A percentile compares a stretch with the other conserved stretches of the same genome.
Conservation (phyloP, 306 rosid genomes). For the Cotoneaster glaucophyllus region DNA sequence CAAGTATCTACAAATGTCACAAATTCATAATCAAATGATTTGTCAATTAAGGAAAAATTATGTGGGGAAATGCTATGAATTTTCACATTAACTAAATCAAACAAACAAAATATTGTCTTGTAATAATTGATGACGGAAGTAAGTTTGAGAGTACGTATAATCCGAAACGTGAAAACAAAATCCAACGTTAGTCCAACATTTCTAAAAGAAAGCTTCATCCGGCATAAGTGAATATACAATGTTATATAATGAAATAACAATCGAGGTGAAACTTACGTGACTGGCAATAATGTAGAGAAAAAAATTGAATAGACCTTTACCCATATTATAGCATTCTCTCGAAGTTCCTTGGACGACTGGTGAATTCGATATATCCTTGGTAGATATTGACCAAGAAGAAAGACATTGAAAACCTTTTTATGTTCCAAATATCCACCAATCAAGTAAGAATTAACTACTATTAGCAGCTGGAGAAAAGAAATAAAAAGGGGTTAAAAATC, state of each 20-base stretch:
- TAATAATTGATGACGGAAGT: too few species aligned
- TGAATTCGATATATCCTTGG: conserved; percentile 15
- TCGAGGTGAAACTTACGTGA: not conserved
- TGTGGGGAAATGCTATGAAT: too few species aligned
- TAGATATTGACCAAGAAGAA: conserved; percentile 14
- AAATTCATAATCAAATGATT: not conserved
- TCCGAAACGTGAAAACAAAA: too few species aligned
- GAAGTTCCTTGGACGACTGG: not conserved
- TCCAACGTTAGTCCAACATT: too few species aligned
- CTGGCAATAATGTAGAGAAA: conserved; percentile 1
- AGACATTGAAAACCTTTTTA: not conserved
- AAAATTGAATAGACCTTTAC: conserved; percentile 6
- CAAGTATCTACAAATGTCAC: not conserved
- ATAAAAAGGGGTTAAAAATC: not conserved
- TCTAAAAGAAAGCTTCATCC: not conserved
- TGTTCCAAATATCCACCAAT: not conserved
- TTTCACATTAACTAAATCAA: too few species aligned
- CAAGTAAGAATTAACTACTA: not conserved
- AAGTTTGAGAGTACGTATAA: too few species aligned
- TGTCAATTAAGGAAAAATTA: not conserved
- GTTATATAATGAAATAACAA: not conserved
- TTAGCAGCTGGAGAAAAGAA: conserved; percentile 7
- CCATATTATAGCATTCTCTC: conserved; percentile 2
- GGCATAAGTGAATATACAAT: not conserved
- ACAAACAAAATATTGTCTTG: too few species aligned